A percentile compares a stretch with the other conserved stretches of the same genome.
These are phyloP conservation scores for Vaccinium vitisidaea DNA, from an alignment of 148 eudicot species.

Conservation along the genomic window DNA sequence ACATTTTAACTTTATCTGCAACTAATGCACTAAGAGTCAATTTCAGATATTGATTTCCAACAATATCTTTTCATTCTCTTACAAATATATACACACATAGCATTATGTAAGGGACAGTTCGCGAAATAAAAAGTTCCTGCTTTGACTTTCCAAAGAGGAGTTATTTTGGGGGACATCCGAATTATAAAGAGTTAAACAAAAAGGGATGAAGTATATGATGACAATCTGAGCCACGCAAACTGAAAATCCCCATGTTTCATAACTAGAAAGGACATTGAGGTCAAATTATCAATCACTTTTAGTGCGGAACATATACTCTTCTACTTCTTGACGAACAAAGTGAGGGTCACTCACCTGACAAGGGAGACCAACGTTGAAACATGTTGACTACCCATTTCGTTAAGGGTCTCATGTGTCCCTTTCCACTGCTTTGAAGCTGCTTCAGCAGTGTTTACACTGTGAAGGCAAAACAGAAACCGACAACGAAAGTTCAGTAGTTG, in stretches of 20 bases:
- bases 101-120: neutral
- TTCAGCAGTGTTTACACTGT: conserved; percentile 65
- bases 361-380: conserved; percentile 48
- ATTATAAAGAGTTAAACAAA: neutral
- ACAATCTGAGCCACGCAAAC: neutral
- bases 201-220: neutral
- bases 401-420: conserved; percentile 58
- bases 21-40: neutral
- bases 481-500: neutral
- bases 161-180: neutral
- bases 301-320: neutral
- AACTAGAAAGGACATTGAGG: neutral
- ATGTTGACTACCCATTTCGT: conserved; percentile 53
- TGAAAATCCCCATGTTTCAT: neutral
- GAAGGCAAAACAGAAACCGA: conserved; percentile 15
- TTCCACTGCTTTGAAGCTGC: conserved; percentile 66
- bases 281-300: neutral
- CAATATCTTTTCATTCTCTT: neutral
- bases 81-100: neutral
- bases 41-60: neutral
- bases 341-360: conserved; percentile 49
- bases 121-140: neutral
- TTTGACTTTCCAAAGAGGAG: neutral
- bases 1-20: neutral
- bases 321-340: neutral